Evolutionary conservation across 116 monocot genomes (phyloP), one percentile per base, ranked within the genome.

Genomic region (Phalaenopsis hybrid): DNA sequence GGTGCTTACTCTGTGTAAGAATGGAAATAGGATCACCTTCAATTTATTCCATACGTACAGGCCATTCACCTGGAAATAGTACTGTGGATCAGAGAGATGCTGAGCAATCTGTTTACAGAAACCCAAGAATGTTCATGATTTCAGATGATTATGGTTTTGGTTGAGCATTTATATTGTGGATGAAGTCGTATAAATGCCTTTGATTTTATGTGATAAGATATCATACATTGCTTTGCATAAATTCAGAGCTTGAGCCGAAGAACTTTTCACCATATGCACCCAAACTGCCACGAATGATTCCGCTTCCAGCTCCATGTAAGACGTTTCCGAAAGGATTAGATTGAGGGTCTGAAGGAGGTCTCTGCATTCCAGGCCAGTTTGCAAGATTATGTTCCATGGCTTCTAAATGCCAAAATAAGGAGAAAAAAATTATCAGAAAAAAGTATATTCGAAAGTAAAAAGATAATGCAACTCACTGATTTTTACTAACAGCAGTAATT

Each of bases 161-260:
- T 11, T 23, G 41, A 17, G 51, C 21, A 9, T 12, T 7, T 57
- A 85, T 33, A 63, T 63, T 65, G 20, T 65, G 65, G 8, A 1
- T 21, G 2, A 65, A 65, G 65, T n/a, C 25, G 6, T 25, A 21
- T 21, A 65, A 25, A 21, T 10, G 65, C 25, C 20, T 21, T 20
- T n/a, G 7, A 65, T 65, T 6, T 31, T 23, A 65, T 23, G 65
- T 25, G 20, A 25, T 65, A 65, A 65, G 8, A 65, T 0, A 21
- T 65, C 25, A 65, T 87, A 89, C 91, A 87, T 91, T 91, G 82
- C 91, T 91, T 81, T 91, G 87, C 91, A 91, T 91, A 79, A 91
- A 91, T 63, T 91, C 89, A 6, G 91, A 91, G 80, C 91, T 87
- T 74, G 91, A 88, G 70, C 91, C 91, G 61, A 91, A 81, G 74